A percentile compares a stretch with the other conserved stretches of the same genome.
Conservation (phyloP, 768 basidiomycete genomes). For the Thelephora aurantiotincta region DNA sequence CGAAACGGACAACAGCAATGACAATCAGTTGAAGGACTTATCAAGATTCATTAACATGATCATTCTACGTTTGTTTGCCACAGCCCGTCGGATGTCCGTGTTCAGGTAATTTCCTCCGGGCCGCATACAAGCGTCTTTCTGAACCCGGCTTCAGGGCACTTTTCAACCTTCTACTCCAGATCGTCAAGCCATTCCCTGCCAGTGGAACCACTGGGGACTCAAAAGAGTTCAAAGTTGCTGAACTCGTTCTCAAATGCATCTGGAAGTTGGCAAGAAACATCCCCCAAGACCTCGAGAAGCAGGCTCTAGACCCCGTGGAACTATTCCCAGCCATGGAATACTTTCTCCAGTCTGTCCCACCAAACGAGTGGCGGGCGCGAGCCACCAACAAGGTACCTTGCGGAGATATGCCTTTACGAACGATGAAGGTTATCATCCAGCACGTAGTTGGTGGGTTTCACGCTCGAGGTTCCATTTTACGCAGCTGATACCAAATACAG, state of each 20-base stretch:
- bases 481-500: slow-evolving; percentile 22
- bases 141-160: slow-evolving; percentile 36
- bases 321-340: slow-evolving; percentile 87
- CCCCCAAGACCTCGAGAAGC: slow-evolving; percentile 76
- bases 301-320: slow-evolving; percentile 72
- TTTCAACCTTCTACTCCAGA: slow-evolving; percentile 69
- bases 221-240: slow-evolving; percentile 78
- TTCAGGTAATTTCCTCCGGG: slow-evolving; percentile 51
- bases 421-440: slow-evolving; percentile 97
- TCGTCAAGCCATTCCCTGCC: slow-evolving; percentile 71
- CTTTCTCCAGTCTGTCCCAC: slow-evolving; percentile 85
- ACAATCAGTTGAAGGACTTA: slow-evolving; percentile 80
- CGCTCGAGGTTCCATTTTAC: slow-evolving; percentile 1
- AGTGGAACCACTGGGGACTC: slow-evolving; percentile 62
- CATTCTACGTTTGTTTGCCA: slow-evolving; percentile 84
- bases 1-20: slow-evolving; percentile 80
- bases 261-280: slow-evolving; percentile 97
- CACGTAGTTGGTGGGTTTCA: slow-evolving; percentile 77
- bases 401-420: slow-evolving; percentile 94
- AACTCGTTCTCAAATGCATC: slow-evolving; percentile 88
- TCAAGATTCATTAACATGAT: slow-evolving; percentile 99
- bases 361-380: slow-evolving; percentile 90
- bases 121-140: not conserved
- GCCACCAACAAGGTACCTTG: slow-evolving; percentile 86
- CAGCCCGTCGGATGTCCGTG: slow-evolving; percentile 78